These are phyloP conservation scores for Podospora appendiculata DNA, from an alignment of 495 filamentous ascomycete genomes.

Conservation along the genomic window DNA sequence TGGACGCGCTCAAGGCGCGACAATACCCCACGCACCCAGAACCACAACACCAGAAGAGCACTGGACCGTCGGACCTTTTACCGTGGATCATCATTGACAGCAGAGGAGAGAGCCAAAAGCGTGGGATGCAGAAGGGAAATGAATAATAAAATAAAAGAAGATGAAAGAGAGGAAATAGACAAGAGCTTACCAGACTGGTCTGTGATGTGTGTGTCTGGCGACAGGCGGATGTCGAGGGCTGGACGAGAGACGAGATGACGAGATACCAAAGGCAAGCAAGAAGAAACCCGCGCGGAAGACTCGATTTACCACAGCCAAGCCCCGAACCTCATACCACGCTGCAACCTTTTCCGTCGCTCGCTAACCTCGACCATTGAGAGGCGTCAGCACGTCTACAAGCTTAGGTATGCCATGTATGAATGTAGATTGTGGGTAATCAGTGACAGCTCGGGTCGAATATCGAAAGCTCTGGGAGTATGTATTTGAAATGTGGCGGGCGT, in stretches of 20 bases:
- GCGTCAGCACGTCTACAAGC: not conserved
- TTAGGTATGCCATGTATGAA: not conserved
- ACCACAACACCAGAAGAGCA: conserved; percentile 30
- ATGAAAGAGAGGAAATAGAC: not conserved
- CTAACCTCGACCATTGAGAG: conserved; percentile 1
- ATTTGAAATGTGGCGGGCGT: too few species aligned
- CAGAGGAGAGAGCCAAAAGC: not conserved
- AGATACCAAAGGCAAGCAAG: too few species aligned
- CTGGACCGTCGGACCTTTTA: conserved; percentile 54
- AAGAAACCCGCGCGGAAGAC: too few species aligned
- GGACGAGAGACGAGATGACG: not conserved
- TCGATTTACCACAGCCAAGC: not conserved
- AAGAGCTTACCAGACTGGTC: conserved; percentile 6
- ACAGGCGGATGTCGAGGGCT: not conserved
- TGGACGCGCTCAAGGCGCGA: conserved; percentile 22
- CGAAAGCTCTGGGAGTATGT: too few species aligned
- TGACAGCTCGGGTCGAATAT: too few species aligned
- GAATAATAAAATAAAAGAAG: not conserved
- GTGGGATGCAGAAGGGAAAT: not conserved
- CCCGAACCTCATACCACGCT: not conserved
- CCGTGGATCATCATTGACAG: conserved; percentile 53
- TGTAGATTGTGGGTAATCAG: too few species aligned
- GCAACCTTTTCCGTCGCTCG: not conserved
- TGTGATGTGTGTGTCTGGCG: not conserved
- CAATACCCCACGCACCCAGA: conserved; percentile 24